These are phyloP conservation scores for Lophium mytilinum DNA, from an alignment of 495 filamentous ascomycete species.

Conservation along the genomic window DNA sequence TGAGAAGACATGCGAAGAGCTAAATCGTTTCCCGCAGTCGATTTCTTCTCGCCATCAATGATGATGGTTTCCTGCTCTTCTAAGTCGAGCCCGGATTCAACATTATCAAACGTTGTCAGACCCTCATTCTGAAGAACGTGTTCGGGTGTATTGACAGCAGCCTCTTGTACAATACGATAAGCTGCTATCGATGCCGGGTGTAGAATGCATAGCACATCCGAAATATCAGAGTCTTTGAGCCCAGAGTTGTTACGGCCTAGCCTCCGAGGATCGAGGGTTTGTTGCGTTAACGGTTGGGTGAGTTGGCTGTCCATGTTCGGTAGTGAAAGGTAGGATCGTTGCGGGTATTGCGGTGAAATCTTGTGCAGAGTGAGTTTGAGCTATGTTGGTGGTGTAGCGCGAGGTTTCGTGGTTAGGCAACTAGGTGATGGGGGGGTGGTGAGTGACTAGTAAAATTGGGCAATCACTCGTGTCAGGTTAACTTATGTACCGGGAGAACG, in stretches of 20 bases:
- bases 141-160: constrained; percentile 44
- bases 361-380: constrained; percentile 1
- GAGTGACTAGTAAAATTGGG: background rate
- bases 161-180: constrained; percentile 52
- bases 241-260: constrained; percentile 68
- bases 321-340: no score
- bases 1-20: constrained; percentile 69
- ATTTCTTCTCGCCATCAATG: constrained; percentile 24
- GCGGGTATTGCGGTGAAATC: constrained; percentile 8
- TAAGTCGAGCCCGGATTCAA: constrained; percentile 35
- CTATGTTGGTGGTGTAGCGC: background rate
- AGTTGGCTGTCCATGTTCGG: constrained; percentile 32
- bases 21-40: constrained; percentile 46
- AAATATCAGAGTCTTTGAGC: constrained; percentile 67
- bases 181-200: constrained; percentile 69
- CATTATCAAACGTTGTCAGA: constrained; percentile 5
- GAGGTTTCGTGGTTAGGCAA: background rate
- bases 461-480: background rate
- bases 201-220: constrained; percentile 84
- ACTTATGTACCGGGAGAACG: background rate
- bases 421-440: background rate
- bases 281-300: constrained; percentile 71
- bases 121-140: constrained; percentile 45
- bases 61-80: constrained; percentile 48
- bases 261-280: constrained; percentile 68